Percentiles rank a stretch among this genome's conserved stretches.
These are phyloP conservation scores for Mycena vulgaris DNA, from an alignment of 768 basidiomycete genomes.

Conservation along the genomic window DNA sequence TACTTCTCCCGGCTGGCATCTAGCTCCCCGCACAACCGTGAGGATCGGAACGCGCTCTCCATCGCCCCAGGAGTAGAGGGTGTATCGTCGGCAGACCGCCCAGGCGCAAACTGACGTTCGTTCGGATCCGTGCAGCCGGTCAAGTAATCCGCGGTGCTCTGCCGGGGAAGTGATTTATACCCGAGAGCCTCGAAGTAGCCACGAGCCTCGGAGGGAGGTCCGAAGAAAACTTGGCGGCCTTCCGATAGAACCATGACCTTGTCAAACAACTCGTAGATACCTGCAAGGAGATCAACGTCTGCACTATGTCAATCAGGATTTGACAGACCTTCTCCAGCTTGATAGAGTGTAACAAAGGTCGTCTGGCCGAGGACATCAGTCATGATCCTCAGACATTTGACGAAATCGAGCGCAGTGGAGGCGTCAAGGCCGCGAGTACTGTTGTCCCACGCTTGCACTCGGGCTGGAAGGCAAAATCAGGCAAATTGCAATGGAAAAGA, in stretches of 20 bases:
- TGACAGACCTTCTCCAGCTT: slow-evolving; percentile 76
- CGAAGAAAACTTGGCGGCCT: slow-evolving; percentile 88
- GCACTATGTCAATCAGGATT: neutral
- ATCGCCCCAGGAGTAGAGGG: slow-evolving; percentile 80
- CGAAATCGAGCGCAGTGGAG: slow-evolving; percentile 91
- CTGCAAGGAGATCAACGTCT: neutral
- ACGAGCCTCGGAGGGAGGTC: slow-evolving; percentile 80
- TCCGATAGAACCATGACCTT: slow-evolving; percentile 89
- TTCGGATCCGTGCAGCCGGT: slow-evolving; percentile 89
- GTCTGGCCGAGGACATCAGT: slow-evolving; percentile 88
- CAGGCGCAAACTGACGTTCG: slow-evolving; percentile 84
- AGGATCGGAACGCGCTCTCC: slow-evolving; percentile 72
- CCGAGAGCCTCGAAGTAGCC: slow-evolving; percentile 85
- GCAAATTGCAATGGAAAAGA: neutral
- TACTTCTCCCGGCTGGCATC: slow-evolving; percentile 68
- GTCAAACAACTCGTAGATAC: slow-evolving; percentile 85
- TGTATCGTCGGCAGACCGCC: slow-evolving; percentile 69
- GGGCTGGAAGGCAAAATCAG: slow-evolving; percentile 54
- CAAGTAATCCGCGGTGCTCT: slow-evolving; percentile 90
- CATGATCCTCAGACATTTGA: slow-evolving; percentile 82
- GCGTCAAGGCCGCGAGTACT: slow-evolving; percentile 88
- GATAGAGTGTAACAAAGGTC: slow-evolving; percentile 86
- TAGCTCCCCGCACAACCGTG: slow-evolving; percentile 61
- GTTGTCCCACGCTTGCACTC: slow-evolving; percentile 89
- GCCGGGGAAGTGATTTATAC: slow-evolving; percentile 81